These are phyloP conservation scores for Candida sanyaensis DNA, from an alignment of 1,139 yeast genomes.

Conservation along the genomic window DNA sequence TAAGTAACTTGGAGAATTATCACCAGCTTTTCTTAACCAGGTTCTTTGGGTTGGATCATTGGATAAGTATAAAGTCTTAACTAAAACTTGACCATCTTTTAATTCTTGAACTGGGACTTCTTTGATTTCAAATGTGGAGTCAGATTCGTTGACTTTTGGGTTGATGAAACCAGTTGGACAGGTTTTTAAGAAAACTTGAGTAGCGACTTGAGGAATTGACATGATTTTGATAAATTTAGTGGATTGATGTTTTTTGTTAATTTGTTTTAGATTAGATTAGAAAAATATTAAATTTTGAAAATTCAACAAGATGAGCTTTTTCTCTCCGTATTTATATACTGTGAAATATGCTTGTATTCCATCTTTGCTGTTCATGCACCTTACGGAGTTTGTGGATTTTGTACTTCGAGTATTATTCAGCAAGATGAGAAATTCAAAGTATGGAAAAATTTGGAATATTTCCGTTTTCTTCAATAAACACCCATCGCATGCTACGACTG, in stretches of 20 bases:
- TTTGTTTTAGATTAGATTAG: too few relatives aligned
- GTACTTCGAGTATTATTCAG: not conserved
- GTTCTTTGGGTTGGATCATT: slow-evolving; percentile 70
- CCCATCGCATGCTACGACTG: too few relatives aligned
- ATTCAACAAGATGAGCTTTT: too few relatives aligned
- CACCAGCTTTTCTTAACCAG: slow-evolving; percentile 52
- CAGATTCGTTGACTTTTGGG: slow-evolving; percentile 17
- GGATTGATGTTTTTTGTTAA: not conserved
- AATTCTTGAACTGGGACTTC: slow-evolving; percentile 20
- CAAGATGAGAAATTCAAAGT: not conserved
- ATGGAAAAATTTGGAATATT: not conserved
- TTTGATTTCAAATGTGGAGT: slow-evolving; percentile 25
- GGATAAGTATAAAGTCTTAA: slow-evolving; percentile 52
- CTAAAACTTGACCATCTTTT: slow-evolving; percentile 45
- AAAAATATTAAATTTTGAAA: too few relatives aligned
- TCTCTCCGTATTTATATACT: not conserved
- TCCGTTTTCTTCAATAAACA: not conserved
- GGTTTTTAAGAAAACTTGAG: slow-evolving; percentile 17
- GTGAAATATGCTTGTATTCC: not conserved
- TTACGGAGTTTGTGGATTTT: slow-evolving; percentile 1
- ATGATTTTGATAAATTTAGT: not conserved
- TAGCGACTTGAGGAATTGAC: slow-evolving; percentile 13
- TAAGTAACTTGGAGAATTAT: slow-evolving; percentile 45
- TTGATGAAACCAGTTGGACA: slow-evolving; percentile 19
- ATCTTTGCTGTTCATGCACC: not conserved